Evolutionary conservation across 2,329 filamentous ascomycete species (phyloP).

Genomic region (Emmonsia crescens): DNA sequence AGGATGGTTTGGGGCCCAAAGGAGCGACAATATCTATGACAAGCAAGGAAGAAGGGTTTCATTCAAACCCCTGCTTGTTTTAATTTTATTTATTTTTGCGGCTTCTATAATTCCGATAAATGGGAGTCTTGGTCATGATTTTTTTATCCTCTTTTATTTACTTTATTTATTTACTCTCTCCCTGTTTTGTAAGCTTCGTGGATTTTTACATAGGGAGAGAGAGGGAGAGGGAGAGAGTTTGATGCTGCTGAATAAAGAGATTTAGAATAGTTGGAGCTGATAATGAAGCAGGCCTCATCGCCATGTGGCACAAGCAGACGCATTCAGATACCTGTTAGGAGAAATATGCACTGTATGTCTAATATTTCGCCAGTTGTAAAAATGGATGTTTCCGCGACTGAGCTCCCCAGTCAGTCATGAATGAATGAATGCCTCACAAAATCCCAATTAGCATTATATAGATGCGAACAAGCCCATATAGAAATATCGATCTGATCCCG

Average conservation of each 20-base stretch:
- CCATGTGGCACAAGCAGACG: not conserved
- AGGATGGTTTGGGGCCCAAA: too few relatives aligned
- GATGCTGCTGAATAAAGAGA: not conserved
- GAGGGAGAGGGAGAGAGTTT: not conserved
- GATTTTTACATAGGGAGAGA: too few relatives aligned
- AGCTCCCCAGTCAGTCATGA: too few relatives aligned
- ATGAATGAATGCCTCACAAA: not conserved
- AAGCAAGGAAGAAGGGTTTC: not conserved
- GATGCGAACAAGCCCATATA: too few relatives aligned
- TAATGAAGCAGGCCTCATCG: not conserved
- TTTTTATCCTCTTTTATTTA: not conserved
- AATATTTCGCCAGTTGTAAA: too few relatives aligned
- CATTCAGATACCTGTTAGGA: too few relatives aligned
- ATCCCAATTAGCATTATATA: not conserved
- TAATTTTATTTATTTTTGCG: not conserved
- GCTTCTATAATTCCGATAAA: constrained; percentile 1
- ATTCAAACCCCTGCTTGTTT: not conserved
- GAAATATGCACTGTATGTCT: too few relatives aligned
- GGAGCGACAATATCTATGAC: not conserved
- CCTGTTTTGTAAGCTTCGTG: not conserved
- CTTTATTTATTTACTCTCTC: not conserved
- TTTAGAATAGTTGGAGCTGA: not conserved
- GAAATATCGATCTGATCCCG: too few relatives aligned
- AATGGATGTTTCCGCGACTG: too few relatives aligned
- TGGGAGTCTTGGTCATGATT: constrained; percentile 2